Percentiles rank a stretch among this genome's conserved stretches.
Conservation (phyloP, 139 green algal genomes). For the Volvox reticuliferus region DNA sequence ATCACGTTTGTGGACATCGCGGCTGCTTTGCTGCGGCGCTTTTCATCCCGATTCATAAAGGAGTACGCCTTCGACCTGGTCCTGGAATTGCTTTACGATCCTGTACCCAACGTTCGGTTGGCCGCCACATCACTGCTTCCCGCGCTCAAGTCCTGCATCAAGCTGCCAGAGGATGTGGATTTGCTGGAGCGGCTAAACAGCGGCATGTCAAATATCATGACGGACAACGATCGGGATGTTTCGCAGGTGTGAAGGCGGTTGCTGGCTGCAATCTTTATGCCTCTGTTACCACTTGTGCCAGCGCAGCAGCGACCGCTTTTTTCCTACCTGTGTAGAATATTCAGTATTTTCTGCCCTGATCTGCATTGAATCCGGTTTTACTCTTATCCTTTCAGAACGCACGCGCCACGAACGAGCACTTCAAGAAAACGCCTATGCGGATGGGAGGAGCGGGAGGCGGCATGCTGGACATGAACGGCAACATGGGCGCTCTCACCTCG, state of each 20-base stretch:
- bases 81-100: conserved; percentile 74
- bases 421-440: conserved; percentile 78
- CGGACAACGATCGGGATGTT: conserved; percentile 81
- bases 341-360: too few species aligned
- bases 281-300: too few species aligned
- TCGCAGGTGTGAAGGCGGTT: conserved; percentile 24
- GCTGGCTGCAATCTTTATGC: too few species aligned
- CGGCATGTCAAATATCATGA: conserved; percentile 82
- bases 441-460: conserved; percentile 68
- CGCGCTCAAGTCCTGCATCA: conserved; percentile 70
- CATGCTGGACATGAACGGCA: conserved; percentile 59
- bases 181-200: conserved; percentile 81
- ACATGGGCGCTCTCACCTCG: background rate
- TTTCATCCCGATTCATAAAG: conserved; percentile 68
- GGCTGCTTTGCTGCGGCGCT: conserved; percentile 53
- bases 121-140: conserved; percentile 62
- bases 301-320: too few species aligned
- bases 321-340: too few species aligned
- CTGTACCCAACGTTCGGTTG: conserved; percentile 76
- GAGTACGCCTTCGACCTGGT: conserved; percentile 62
- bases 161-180: conserved; percentile 82
- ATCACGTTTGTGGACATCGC: conserved; percentile 68
- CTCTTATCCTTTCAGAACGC: conserved; percentile 38
- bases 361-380: too few species aligned
- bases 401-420: conserved; percentile 70